Evolutionary conservation across 257 asterid species (phyloP), one percentile per base, ranked within the genome.

Genomic region (Fraxinus quadrangulata): DNA sequence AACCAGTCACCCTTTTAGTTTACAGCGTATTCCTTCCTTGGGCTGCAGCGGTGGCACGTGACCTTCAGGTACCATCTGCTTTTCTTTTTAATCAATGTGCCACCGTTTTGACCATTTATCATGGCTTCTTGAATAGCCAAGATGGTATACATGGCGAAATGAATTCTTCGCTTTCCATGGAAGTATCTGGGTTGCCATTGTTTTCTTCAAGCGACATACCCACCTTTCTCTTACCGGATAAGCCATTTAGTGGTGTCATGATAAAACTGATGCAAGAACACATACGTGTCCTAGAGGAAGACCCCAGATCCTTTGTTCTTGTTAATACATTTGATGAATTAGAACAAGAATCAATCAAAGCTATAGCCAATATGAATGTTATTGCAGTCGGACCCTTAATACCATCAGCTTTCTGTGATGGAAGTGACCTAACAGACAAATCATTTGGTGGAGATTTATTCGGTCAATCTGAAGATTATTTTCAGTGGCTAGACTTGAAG

Each of bases 321-420:
- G 77, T 91, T 74, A 91, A 91, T 81, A 83, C 90, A 0, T 89
- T 86, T 59, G 39, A 82, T 71, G 88, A 86, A 19, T 75, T 91
- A 17, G 96, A 91, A 78, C 79, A 66, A 26, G 83, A 76, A 5
- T 79, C 86, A 11, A 34, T 91, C 70, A 73, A 71, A 54, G 81
- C 71, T 5, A 31, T 85, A 0, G 77, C 72, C 8, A 70, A 75
- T 11, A 10, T 86, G 54, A 80, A 82, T 7, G 77, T 84, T 1
- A 24, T 89, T 1, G n/a, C 91, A 0, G 36, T 91, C 1, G 96
- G 96, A 2, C 96, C 96, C 0, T 65, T 89, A 77, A 56, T 89
- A 30, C 91, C 94, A 0, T 85, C 89, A 11, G 85, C 88, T 24
- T 83, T 82, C 28, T 65, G 71, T 4, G 84, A 83, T 12, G 90